A percentile compares a stretch with the other conserved stretches of the same genome.
phyloP scores from a whole-genome alignment of 768 basidiomycete species.

The Kondoa malvinella region DNA sequence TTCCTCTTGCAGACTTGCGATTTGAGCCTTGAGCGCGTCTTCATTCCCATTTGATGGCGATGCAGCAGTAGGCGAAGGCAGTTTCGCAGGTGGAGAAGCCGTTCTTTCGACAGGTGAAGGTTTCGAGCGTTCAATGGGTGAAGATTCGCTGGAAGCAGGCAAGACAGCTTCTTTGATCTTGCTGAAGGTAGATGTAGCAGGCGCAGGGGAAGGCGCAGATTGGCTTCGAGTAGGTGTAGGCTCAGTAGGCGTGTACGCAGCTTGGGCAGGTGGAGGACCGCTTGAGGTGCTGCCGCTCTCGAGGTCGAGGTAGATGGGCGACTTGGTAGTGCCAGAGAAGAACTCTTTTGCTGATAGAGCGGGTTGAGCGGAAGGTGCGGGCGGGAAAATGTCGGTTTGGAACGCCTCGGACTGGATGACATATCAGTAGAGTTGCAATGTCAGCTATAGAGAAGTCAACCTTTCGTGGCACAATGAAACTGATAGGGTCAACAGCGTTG shows the following conservation, averaged over 20 bases:
- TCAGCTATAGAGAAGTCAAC: conserved; percentile 39
- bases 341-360: conserved; percentile 68
- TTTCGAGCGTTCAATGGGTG: not conserved
- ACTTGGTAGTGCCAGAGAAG: conserved; percentile 60
- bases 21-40: conserved; percentile 40
- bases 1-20: conserved; percentile 45
- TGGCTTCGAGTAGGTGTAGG: conserved; percentile 15
- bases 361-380: conserved; percentile 64
- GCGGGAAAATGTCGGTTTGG: conserved; percentile 94
- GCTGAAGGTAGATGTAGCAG: conserved; percentile 8
- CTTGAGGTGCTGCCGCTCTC: conserved; percentile 35
- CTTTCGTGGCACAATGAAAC: conserved; percentile 87
- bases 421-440: conserved; percentile 6
- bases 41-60: conserved; percentile 5
- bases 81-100: conserved; percentile 15
- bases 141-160: not conserved
- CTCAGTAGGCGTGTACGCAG: conserved; percentile 30
- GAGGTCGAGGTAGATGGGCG: conserved; percentile 62
- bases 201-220: conserved; percentile 9
- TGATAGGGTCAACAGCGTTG: conserved; percentile 64
- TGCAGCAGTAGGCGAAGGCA: conserved; percentile 25
- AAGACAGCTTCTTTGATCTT: conserved; percentile 14
- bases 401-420: conserved; percentile 62
- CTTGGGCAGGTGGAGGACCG: conserved; percentile 27
- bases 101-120: not conserved